These are phyloP conservation scores for Mortierella sp. DNA, from an alignment of 371 early-diverging fungal species.

Conservation along the genomic window DNA sequence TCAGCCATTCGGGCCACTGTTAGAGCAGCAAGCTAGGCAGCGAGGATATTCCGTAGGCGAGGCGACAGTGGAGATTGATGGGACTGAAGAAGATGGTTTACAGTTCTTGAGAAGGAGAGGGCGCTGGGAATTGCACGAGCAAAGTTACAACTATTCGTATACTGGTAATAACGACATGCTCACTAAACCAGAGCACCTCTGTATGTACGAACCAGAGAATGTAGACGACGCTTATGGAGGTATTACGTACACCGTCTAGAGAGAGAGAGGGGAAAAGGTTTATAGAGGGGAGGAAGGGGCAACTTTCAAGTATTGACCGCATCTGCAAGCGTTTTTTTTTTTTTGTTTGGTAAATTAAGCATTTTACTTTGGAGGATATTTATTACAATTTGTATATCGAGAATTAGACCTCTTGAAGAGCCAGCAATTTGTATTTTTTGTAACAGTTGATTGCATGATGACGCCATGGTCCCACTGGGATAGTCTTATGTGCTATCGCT, in stretches of 20 bases:
- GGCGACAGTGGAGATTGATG: conserved; percentile 33
- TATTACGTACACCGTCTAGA: conserved; percentile 29
- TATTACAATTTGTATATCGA: too few species aligned
- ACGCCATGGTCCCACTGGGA: background rate
- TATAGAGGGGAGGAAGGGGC: background rate
- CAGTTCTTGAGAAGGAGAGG: conserved; percentile 70
- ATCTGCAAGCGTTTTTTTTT: background rate
- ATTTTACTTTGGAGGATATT: too few species aligned
- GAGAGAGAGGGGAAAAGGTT: background rate
- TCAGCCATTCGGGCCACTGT: conserved; percentile 44
- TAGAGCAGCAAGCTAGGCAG: conserved; percentile 42
- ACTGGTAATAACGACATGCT: conserved; percentile 64
- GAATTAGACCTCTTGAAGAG: too few species aligned
- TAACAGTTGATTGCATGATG: background rate
- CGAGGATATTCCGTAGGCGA: conserved; percentile 10
- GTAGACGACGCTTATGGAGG: conserved; percentile 48
- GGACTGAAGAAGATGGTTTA: conserved; percentile 20
- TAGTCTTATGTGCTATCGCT: background rate
- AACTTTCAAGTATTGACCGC: background rate
- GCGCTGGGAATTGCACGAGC: conserved; percentile 93
- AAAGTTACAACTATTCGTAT: conserved; percentile 89
- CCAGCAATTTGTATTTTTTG: too few species aligned
- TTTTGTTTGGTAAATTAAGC: background rate
- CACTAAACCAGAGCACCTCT: conserved; percentile 77
- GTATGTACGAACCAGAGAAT: conserved; percentile 76